Conservation (phyloP, 2,329 filamentous ascomycete genomes). For the Ophiostoma sp. region DNA sequence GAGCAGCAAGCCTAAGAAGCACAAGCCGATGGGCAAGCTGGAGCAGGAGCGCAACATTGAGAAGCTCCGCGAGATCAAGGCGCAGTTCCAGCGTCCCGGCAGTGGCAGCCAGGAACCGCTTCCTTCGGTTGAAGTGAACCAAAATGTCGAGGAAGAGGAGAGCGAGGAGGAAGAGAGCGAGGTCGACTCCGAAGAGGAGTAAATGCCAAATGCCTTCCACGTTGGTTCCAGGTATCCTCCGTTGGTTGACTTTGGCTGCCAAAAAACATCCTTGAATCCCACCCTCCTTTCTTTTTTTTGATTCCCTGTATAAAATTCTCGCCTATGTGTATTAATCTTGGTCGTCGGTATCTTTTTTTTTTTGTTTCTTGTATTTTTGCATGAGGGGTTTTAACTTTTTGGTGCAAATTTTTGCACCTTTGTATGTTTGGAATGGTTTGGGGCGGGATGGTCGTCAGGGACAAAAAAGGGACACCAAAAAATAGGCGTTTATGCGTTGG, state of each 20-base stretch:
- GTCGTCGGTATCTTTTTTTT: background rate
- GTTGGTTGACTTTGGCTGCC: background rate
- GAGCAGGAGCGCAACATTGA: slow-evolving; percentile 70
- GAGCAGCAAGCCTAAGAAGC: slow-evolving; percentile 64
- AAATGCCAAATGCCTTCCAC: background rate
- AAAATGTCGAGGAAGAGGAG: slow-evolving; percentile 38
- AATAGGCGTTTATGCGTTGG: slow-evolving; percentile 14
- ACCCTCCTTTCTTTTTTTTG: background rate
- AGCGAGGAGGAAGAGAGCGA: slow-evolving; percentile 49
- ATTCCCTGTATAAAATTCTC: slow-evolving; percentile 23
- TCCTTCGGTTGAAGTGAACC: slow-evolving; percentile 40
- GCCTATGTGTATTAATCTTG: slow-evolving; percentile 3
- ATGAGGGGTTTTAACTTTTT: background rate
- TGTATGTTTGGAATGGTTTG: slow-evolving; percentile 9
- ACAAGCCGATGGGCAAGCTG: slow-evolving; percentile 73
- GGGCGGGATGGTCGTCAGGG: background rate
- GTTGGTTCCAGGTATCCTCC: too few relatives aligned
- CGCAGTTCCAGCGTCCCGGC: slow-evolving; percentile 48
- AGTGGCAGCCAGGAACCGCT: slow-evolving; percentile 51
- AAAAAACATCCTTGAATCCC: background rate
- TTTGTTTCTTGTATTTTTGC: background rate
- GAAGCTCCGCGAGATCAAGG: slow-evolving; percentile 61
- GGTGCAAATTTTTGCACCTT: background rate
- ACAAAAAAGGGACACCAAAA: slow-evolving; percentile 12
- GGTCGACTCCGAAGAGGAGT: slow-evolving; percentile 49